Evolutionary conservation across 331 rosid species (phyloP).

Genomic region (Cydonia oblonga): DNA sequence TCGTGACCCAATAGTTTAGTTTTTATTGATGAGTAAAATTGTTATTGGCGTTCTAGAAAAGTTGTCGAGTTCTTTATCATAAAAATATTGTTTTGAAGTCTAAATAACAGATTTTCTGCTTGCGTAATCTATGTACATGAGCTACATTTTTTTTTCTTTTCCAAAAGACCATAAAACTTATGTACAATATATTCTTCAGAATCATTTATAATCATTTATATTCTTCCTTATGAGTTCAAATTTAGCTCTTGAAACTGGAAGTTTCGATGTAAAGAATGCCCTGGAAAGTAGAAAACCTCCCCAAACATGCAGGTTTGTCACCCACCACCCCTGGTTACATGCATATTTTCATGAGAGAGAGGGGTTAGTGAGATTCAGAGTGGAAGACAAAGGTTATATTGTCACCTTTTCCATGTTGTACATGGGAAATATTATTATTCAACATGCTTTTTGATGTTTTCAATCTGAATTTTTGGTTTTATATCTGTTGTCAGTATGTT

Average conservation of each 20-base stretch:
- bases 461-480: slow-evolving; percentile 20
- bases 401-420: slow-evolving; percentile 29
- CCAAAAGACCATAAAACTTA: not conserved
- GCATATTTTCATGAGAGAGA: not conserved
- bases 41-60: not conserved
- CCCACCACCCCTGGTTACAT: not conserved
- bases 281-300: not conserved
- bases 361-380: slow-evolving; percentile 11
- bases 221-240: not conserved
- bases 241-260: not conserved
- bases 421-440: not conserved
- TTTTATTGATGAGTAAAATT: not conserved
- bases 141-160: not conserved
- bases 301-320: slow-evolving; percentile 1
- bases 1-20: not conserved
- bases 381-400: slow-evolving; percentile 50
- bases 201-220: not conserved
- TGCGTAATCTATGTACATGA: not conserved
- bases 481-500: slow-evolving; percentile 38
- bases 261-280: not conserved
- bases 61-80: too few species aligned
- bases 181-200: not conserved
- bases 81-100: not conserved
- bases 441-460: slow-evolving; percentile 10
- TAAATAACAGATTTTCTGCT: not conserved